Evolutionary conservation across 495 filamentous ascomycete genomes (phyloP), one percentile per base, ranked within the genome.

Genomic region (Lasiosphaeriaceae sp.): DNA sequence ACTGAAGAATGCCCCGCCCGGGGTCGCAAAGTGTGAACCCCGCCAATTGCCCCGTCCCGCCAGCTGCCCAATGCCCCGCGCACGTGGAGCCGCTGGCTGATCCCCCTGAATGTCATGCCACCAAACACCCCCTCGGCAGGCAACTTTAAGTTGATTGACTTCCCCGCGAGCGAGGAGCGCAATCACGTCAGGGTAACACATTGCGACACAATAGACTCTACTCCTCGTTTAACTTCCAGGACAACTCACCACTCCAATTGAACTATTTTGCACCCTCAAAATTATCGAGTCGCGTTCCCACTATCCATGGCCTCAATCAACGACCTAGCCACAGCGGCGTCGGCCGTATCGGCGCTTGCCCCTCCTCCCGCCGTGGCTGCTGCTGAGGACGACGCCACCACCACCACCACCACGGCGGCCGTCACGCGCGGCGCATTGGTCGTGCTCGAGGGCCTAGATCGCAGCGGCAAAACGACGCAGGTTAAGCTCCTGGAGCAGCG

Each of bases 391-490:
- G n/a, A 24, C 11, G 8, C 2, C 22, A 11, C n/a, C 23, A 6
- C 11, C 31, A 0, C 8, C n/a, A 11, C n/a, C n/a, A n/a, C n/a
- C n/a, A 11, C 11, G n/a, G 11, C 51, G 29, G 37, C 34, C 52
- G 47, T 51, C 2, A 52, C 65, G 61, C 82, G 90, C 61, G 90
- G 90, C 48, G 81, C 88, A 31, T 83, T 98, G 41, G 85, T 97
- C 47, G 88, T 94, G 17, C 86, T 98, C 55, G 94, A 98, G 74
- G 94, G 94, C 23, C 83, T 98, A 52, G 94, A 98, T 67, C 87
- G 90, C 56, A 88, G 92, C 37, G 94, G 94, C 41, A 98, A 98
- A 80, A 94, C 92, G 4, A 97, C 93, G 29, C 94, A 98, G 78
- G 92, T 90, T 61, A 80, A 87, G 55, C 77, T 83, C 52, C 77